These are phyloP conservation scores for Blastobotrys persicus DNA, from an alignment of 1,139 yeast genomes.

Conservation along the genomic window DNA sequence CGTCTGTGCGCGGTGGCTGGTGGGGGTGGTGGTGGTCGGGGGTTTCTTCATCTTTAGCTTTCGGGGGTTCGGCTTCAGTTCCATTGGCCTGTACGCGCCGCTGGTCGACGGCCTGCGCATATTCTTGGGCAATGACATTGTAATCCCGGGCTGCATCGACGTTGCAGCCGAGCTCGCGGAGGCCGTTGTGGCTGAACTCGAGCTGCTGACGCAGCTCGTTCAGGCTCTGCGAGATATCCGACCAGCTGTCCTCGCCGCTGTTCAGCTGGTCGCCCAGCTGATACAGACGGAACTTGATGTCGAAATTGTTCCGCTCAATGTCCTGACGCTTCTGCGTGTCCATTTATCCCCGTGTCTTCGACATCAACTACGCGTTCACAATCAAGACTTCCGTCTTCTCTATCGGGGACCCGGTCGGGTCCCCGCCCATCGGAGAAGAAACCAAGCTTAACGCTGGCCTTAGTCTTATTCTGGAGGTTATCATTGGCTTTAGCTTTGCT, in stretches of 20 bases:
- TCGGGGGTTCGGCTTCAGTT: too few relatives aligned
- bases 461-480: too few relatives aligned
- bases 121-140: background rate
- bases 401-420: too few relatives aligned
- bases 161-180: slow-evolving; percentile 7
- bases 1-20: background rate
- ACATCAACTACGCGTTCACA: too few relatives aligned
- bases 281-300: slow-evolving; percentile 23
- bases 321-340: background rate
- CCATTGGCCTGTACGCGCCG: too few relatives aligned
- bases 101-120: too few relatives aligned
- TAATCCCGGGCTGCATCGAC: slow-evolving; percentile 1
- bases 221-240: slow-evolving; percentile 11
- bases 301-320: slow-evolving; percentile 23
- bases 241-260: slow-evolving; percentile 3
- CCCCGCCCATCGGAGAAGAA: too few relatives aligned
- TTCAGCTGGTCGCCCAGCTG: slow-evolving; percentile 21
- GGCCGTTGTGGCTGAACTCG: slow-evolving; percentile 11
- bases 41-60: too few relatives aligned
- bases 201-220: slow-evolving; percentile 13
- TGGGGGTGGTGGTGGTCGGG: background rate
- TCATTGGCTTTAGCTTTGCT: too few relatives aligned
- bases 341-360: too few relatives aligned
- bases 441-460: too few relatives aligned
- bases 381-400: too few relatives aligned